Percentiles rank a stretch among this genome's conserved stretches.
Evolutionary conservation across 2,329 filamentous ascomycete genomes (phyloP).

Genomic region (Malbranchea zuffiana): DNA sequence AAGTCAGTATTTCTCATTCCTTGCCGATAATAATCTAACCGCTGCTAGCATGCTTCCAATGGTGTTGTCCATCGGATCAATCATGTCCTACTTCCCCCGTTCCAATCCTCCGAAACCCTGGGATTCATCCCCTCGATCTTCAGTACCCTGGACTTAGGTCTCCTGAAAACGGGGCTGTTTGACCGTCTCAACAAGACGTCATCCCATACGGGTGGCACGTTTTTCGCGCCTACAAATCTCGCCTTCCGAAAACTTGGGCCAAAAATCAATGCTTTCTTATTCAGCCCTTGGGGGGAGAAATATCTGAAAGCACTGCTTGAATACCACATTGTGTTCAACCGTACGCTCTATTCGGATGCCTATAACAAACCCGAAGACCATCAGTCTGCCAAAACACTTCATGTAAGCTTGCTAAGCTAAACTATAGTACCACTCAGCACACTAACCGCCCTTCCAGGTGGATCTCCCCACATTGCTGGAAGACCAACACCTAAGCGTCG

Average conservation of each 20-base stretch:
- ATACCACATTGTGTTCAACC: slow-evolving; percentile 65
- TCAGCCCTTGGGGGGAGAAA: slow-evolving; percentile 60
- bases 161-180: slow-evolving; percentile 61
- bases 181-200: slow-evolving; percentile 47
- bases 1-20: slow-evolving; percentile 40
- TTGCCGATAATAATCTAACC: not conserved
- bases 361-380: slow-evolving; percentile 49
- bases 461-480: slow-evolving; percentile 64
- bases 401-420: slow-evolving; percentile 7
- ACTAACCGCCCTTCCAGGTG: slow-evolving; percentile 19
- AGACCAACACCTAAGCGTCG: slow-evolving; percentile 56
- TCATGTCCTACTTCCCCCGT: slow-evolving; percentile 64
- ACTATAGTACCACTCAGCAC: not conserved
- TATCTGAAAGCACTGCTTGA: slow-evolving; percentile 68
- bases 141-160: slow-evolving; percentile 65
- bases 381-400: slow-evolving; percentile 37
- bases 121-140: slow-evolving; percentile 57
- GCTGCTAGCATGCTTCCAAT: slow-evolving; percentile 55
- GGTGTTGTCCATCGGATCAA: slow-evolving; percentile 72
- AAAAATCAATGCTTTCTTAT: slow-evolving; percentile 70
- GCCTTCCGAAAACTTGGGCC: slow-evolving; percentile 70
- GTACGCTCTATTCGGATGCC: slow-evolving; percentile 73
- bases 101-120: slow-evolving; percentile 53
- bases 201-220: slow-evolving; percentile 53
- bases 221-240: slow-evolving; percentile 70